phyloP scores from a whole-genome alignment of 2,329 filamentous ascomycete species.

The Dactylellina sp. region DNA sequence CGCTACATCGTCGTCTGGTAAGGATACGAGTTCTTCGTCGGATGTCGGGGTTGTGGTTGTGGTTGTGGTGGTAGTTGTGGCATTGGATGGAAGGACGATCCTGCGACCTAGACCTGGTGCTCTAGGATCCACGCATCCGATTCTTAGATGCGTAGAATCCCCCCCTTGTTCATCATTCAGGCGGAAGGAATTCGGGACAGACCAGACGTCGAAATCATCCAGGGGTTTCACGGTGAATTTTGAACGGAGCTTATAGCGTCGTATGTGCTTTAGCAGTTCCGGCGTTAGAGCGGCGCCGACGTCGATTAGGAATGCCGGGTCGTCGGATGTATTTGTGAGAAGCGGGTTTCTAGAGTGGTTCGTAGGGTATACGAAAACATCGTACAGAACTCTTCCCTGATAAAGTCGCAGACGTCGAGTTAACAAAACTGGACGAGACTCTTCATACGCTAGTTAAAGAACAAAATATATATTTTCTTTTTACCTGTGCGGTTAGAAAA shows the following conservation, averaged over 20 bases:
- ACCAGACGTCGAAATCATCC: constrained; percentile 69
- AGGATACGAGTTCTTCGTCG: constrained; percentile 4
- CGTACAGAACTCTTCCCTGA: constrained; percentile 81
- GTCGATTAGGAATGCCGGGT: constrained; percentile 78
- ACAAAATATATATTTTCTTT: no score
- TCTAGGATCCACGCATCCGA: constrained; percentile 66
- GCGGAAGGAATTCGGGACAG: constrained; percentile 48
- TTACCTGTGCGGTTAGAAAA: constrained; percentile 82
- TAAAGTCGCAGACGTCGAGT: no score
- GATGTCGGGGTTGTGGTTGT: constrained; percentile 45
- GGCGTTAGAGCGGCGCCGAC: constrained; percentile 77
- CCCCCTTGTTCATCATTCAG: constrained; percentile 14
- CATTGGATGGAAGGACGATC: constrained; percentile 64
- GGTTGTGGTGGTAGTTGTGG: constrained; percentile 35
- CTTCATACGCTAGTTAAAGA: not conserved
- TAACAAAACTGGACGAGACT: no score
- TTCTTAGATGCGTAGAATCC: constrained; percentile 56
- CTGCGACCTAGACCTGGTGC: constrained; percentile 71
- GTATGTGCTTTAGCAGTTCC: constrained; percentile 77
- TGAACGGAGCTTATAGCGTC: constrained; percentile 84
- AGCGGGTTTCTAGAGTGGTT: constrained; percentile 60
- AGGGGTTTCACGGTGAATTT: constrained; percentile 78
- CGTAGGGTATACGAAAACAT: constrained; percentile 87
- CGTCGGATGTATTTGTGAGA: constrained; percentile 45
- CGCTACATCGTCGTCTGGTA: constrained; percentile 67